Percentiles rank a stretch among this genome's conserved stretches.
Conservation (phyloP, 495 filamentous ascomycete genomes). For the Cercophora newfieldiana region DNA sequence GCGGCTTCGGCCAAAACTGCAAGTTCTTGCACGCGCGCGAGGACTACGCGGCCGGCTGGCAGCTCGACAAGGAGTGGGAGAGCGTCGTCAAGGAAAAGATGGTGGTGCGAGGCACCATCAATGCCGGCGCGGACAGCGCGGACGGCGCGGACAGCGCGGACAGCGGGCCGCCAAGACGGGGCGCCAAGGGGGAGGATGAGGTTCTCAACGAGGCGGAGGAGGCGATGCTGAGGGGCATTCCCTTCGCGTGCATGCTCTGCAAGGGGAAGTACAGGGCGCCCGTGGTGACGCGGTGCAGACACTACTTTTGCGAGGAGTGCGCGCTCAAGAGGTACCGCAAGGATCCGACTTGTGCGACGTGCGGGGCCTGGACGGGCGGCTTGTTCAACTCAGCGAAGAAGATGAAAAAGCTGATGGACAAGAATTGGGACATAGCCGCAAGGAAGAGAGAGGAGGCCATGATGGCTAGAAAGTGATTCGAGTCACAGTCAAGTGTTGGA, state of each 20-base stretch:
- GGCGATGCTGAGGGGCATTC: slow-evolving; percentile 78
- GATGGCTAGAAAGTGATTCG: too few species aligned
- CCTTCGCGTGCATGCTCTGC: slow-evolving; percentile 95
- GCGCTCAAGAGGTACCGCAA: slow-evolving; percentile 78
- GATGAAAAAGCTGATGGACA: slow-evolving; percentile 76
- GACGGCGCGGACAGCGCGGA: too few species aligned
- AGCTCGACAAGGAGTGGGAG: slow-evolving; percentile 93
- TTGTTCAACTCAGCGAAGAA: slow-evolving; percentile 89
- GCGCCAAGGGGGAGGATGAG: slow-evolving; percentile 36
- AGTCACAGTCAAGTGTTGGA: too few species aligned
- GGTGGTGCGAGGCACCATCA: slow-evolving; percentile 59
- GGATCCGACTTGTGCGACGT: slow-evolving; percentile 81
- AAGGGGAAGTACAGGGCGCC: slow-evolving; percentile 76
- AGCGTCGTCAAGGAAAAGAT: slow-evolving; percentile 74
- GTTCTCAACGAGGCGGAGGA: slow-evolving; percentile 62
- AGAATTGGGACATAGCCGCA: slow-evolving; percentile 71
- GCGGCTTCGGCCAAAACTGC: slow-evolving; percentile 54
- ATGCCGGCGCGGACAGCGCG: slow-evolving; percentile 63
- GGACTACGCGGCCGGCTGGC: slow-evolving; percentile 92
- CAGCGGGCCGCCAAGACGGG: too few species aligned
- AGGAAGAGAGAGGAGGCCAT: slow-evolving; percentile 67
- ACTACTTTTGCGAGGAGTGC: slow-evolving; percentile 93
- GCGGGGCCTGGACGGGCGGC: slow-evolving; percentile 79
- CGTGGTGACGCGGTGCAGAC: slow-evolving; percentile 85
- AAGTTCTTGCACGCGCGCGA: slow-evolving; percentile 86